phyloP scores from a whole-genome alignment of 768 basidiomycete species.

The Tephrocybe sp. region DNA sequence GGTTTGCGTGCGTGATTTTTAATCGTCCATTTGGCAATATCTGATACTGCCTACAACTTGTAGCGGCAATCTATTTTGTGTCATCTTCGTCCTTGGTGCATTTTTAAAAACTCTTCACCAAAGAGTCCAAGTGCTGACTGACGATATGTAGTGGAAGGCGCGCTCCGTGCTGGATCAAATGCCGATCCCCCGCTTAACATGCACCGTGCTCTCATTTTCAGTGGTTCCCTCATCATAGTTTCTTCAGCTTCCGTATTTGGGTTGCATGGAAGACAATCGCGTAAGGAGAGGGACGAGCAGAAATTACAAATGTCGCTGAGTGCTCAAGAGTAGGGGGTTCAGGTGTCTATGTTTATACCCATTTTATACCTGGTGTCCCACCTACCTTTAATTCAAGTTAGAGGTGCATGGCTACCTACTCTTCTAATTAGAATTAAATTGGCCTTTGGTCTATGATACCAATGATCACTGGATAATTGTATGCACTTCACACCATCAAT shows the following conservation, averaged over 20 bases:
- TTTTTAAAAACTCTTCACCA: too few relatives aligned
- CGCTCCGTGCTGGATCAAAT: conserved; percentile 59
- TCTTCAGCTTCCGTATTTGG: conserved; percentile 45
- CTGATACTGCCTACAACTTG: not conserved
- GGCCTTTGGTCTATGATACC: too few relatives aligned
- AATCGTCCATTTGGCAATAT: not conserved
- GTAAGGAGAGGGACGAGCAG: conserved; percentile 62
- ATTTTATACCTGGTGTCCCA: too few relatives aligned
- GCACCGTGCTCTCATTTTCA: conserved; percentile 66
- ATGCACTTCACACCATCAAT: too few relatives aligned
- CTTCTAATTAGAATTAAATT: too few relatives aligned
- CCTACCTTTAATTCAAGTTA: too few relatives aligned
- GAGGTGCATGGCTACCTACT: too few relatives aligned
- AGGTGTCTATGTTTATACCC: too few relatives aligned
- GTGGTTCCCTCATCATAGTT: conserved; percentile 49
- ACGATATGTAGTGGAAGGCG: conserved; percentile 62
- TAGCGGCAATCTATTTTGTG: conserved; percentile 67
- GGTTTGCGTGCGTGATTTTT: conserved; percentile 63
- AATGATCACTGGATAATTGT: too few relatives aligned
- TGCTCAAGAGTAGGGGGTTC: too few relatives aligned
- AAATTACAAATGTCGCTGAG: too few relatives aligned
- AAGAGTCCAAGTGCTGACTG: too few relatives aligned
- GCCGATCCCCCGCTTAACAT: conserved; percentile 77
- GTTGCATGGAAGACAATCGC: conserved; percentile 58
- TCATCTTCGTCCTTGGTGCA: conserved; percentile 65